Conservation (phyloP, 805 yeast genomes). For the Saturnispora kantuleensis region DNA sequence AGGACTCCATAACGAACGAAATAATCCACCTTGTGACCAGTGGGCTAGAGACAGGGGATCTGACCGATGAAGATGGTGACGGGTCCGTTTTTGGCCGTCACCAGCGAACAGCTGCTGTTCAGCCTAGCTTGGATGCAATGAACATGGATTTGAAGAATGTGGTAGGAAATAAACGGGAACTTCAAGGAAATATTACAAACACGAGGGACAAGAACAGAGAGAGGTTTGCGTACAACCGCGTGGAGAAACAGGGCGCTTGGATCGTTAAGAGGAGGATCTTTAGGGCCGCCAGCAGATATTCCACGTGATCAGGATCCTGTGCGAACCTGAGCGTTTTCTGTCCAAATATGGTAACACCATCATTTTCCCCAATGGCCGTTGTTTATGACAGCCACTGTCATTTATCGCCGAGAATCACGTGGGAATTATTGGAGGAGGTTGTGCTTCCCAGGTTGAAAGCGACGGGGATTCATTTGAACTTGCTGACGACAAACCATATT, state of each 20-base stretch:
- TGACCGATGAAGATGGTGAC: neutral
- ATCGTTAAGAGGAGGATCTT: neutral
- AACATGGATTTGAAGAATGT: neutral
- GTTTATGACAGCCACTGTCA: slow-evolving; percentile 34
- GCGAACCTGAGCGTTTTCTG: neutral
- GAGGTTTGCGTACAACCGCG: neutral
- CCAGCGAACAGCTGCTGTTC: neutral
- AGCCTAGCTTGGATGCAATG: neutral
- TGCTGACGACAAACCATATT: slow-evolving; percentile 41
- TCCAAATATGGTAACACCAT: neutral
- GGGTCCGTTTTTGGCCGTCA: neutral
- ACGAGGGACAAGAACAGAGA: neutral
- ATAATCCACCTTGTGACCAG: neutral
- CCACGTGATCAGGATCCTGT: neutral
- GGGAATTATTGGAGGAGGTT: neutral
- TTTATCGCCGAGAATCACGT: slow-evolving; percentile 20
- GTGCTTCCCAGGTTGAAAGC: slow-evolving; percentile 1
- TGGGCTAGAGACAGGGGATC: neutral
- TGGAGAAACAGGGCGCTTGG: neutral
- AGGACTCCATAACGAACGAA: neutral
- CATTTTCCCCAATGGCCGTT: neutral
- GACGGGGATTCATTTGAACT: slow-evolving; percentile 12
- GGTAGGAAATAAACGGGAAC: neutral
- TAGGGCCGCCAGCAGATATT: neutral
- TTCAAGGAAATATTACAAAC: neutral